These are phyloP conservation scores for Hypoxylon sp. DNA, from an alignment of 2,329 filamentous ascomycete genomes.

Conservation along the genomic window DNA sequence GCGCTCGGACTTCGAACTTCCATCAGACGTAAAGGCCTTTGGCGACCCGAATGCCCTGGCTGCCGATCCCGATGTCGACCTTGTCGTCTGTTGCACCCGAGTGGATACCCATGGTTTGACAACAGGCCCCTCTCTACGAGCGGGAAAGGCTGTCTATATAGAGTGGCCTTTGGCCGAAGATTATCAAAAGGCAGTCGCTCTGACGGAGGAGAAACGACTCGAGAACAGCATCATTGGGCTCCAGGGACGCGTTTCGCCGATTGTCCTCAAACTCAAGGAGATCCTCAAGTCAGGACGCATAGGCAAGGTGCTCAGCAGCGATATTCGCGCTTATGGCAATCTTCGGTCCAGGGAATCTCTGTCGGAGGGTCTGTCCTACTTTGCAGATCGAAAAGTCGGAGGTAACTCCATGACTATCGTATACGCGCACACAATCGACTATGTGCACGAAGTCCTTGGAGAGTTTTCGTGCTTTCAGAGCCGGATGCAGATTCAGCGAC, in stretches of 20 bases:
- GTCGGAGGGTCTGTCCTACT: constrained; percentile 59
- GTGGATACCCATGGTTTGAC: constrained; percentile 65
- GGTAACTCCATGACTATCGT: constrained; percentile 45
- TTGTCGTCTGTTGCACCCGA: constrained; percentile 67
- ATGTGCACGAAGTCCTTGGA: constrained; percentile 60
- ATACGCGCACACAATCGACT: constrained; percentile 56
- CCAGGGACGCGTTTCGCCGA: constrained; percentile 63
- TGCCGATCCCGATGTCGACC: constrained; percentile 62
- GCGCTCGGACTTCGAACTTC: constrained; percentile 58
- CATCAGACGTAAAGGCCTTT: constrained; percentile 60
- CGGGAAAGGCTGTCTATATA: constrained; percentile 66
- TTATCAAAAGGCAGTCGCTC: constrained; percentile 55
- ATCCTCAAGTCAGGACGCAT: constrained; percentile 60
- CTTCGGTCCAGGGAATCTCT: constrained; percentile 52
- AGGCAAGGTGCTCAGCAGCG: constrained; percentile 66
- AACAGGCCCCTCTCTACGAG: constrained; percentile 60
- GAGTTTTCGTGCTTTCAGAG: constrained; percentile 57
- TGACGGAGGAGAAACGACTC: constrained; percentile 54
- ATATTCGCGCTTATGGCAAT: constrained; percentile 57
- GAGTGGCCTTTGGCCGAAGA: constrained; percentile 70
- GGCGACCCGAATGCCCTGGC: constrained; percentile 63
- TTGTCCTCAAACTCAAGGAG: constrained; percentile 58
- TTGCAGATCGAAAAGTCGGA: constrained; percentile 58
- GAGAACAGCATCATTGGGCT: constrained; percentile 61
- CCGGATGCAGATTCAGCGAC: constrained; percentile 61